These are phyloP conservation scores for Astrocystis sublimbata DNA, from an alignment of 495 filamentous ascomycete genomes.

Conservation along the genomic window DNA sequence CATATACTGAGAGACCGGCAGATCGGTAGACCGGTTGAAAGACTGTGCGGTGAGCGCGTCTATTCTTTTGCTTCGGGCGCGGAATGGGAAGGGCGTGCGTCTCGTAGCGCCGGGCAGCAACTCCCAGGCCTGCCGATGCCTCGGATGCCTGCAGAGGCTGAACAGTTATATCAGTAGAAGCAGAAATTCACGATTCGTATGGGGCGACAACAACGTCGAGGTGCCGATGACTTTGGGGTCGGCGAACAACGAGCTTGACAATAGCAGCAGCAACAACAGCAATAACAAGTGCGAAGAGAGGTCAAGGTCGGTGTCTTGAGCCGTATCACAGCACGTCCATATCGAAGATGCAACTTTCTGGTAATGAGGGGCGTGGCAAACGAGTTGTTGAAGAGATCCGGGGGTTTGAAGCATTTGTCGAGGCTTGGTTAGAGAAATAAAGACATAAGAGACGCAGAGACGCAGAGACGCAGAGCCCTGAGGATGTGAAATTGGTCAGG, in stretches of 20 bases:
- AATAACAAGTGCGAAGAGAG: no score
- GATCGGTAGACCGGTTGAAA: constrained; percentile 6
- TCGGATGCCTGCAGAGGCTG: constrained; percentile 17
- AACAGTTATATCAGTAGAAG: not conserved
- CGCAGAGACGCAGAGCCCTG: no score
- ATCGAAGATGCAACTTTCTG: not conserved
- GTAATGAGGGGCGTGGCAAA: not conserved
- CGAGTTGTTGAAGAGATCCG: not conserved
- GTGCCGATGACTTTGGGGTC: not conserved
- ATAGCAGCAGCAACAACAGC: no score
- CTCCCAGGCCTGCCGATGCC: not conserved
- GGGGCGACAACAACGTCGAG: not conserved
- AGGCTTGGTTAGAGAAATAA: not conserved
- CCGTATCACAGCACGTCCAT: not conserved
- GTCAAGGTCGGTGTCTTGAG: not conserved
- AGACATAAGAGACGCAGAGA: no score
- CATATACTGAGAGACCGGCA: not conserved
- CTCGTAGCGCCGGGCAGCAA: not conserved
- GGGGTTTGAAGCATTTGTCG: not conserved
- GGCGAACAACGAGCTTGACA: not conserved
- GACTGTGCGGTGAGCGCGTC: not conserved
- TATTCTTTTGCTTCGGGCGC: not conserved
- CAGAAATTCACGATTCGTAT: not conserved
- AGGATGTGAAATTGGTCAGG: not conserved
- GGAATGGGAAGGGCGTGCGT: not conserved